Evolutionary conservation across 371 early-diverging fungal genomes (phyloP).

Genomic region (Coemansia sp.): DNA sequence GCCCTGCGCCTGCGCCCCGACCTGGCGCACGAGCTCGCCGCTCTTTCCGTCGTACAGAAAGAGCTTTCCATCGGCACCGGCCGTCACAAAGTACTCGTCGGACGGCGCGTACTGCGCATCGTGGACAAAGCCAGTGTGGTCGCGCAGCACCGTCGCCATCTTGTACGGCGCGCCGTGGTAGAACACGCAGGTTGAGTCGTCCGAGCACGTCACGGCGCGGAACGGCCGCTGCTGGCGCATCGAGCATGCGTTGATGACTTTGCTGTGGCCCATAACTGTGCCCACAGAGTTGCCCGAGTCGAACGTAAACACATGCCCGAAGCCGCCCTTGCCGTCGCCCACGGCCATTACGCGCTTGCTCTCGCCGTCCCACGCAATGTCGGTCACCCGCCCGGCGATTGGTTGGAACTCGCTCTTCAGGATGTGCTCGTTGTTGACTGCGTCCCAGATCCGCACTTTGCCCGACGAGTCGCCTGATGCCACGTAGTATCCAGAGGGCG

Average conservation of each 20-base stretch:
- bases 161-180: slow-evolving; percentile 91
- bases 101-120: slow-evolving; percentile 83
- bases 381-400: slow-evolving; percentile 77
- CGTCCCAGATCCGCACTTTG: slow-evolving; percentile 93
- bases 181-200: slow-evolving; percentile 88
- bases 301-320: slow-evolving; percentile 84
- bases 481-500: slow-evolving; percentile 92
- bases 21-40: slow-evolving; percentile 76
- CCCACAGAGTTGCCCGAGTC: slow-evolving; percentile 92
- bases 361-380: slow-evolving; percentile 93
- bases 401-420: slow-evolving; percentile 77
- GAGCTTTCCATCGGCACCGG: slow-evolving; percentile 73
- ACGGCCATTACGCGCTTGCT: slow-evolving; percentile 92
- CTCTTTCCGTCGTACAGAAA: slow-evolving; percentile 91
- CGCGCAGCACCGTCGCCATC: slow-evolving; percentile 66
- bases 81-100: slow-evolving; percentile 80
- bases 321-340: slow-evolving; percentile 90
- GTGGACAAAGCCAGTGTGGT: slow-evolving; percentile 87
- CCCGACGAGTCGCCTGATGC: slow-evolving; percentile 90
- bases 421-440: slow-evolving; percentile 77
- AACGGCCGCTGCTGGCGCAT: slow-evolving; percentile 84
- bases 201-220: slow-evolving; percentile 89
- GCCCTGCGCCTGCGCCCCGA: slow-evolving; percentile 54
- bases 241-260: slow-evolving; percentile 79
- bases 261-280: slow-evolving; percentile 87